Evolutionary conservation across 2,329 filamentous ascomycete genomes (phyloP).

Genomic region (Neodidymelliopsis sp.): DNA sequence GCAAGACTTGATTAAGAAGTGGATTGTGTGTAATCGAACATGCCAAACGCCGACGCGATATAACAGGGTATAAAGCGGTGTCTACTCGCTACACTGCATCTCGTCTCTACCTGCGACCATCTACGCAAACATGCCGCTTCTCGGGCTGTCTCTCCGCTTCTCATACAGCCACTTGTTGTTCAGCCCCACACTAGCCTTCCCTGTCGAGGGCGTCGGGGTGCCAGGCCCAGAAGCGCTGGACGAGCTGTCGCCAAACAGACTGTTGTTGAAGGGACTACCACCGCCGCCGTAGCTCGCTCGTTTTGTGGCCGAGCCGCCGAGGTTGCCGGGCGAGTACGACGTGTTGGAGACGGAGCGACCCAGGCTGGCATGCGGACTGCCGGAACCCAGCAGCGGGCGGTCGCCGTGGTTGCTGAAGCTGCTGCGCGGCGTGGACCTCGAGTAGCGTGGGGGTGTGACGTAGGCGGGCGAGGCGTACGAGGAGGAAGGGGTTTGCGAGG

Average conservation of each 20-base stretch:
- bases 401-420: constrained; percentile 60
- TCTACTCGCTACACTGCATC: constrained; percentile 17
- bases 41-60: constrained; percentile 34
- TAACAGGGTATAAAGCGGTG: constrained; percentile 44
- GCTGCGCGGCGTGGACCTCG: constrained; percentile 73
- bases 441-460: constrained; percentile 87
- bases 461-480: constrained; percentile 61
- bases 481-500: constrained; percentile 70
- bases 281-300: constrained; percentile 69
- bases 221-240: constrained; percentile 58
- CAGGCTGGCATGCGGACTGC: constrained; percentile 55
- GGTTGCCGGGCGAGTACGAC: constrained; percentile 62
- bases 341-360: constrained; percentile 38
- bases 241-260: constrained; percentile 48
- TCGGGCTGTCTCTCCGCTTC: constrained; percentile 67
- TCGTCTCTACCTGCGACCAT: neutral
- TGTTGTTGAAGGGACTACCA: constrained; percentile 50
- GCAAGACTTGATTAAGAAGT: neutral
- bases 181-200: constrained; percentile 74
- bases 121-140: constrained; percentile 42
- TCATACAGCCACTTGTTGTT: constrained; percentile 98
- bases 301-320: constrained; percentile 60
- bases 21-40: neutral
- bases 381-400: constrained; percentile 61
- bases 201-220: constrained; percentile 69